phyloP scores from a whole-genome alignment of 2,329 filamentous ascomycete genomes.

The Diaporthe ilicicola region DNA sequence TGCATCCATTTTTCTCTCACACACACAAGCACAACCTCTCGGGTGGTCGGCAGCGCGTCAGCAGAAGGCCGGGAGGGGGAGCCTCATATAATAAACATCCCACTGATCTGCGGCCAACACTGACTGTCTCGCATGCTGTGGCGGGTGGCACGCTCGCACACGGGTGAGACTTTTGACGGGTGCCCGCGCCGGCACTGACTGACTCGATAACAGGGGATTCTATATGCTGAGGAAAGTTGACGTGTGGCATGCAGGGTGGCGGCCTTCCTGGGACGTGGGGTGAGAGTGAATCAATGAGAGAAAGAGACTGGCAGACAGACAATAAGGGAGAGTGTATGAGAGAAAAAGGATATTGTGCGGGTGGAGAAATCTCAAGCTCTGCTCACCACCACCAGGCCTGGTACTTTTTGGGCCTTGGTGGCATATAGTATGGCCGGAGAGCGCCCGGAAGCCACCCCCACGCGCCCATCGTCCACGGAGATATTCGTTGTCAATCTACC shows the following conservation, averaged over 20 bases:
- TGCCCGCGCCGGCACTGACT: slow-evolving; percentile 23
- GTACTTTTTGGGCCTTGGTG: not conserved
- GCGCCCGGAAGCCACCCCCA: slow-evolving; percentile 22
- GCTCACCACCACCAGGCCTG: not conserved
- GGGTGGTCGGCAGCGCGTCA: not conserved
- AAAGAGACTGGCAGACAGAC: not conserved
- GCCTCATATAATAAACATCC: slow-evolving; percentile 4
- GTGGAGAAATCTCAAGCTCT: not conserved
- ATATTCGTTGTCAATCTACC: not conserved
- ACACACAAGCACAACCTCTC: not conserved
- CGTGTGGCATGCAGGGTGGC: not conserved
- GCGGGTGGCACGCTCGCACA: slow-evolving; percentile 4
- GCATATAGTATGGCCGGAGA: not conserved
- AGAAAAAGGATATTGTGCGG: not conserved
- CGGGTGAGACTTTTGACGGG: slow-evolving; percentile 27
- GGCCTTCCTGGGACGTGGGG: not conserved
- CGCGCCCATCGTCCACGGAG: slow-evolving; percentile 1
- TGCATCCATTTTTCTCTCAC: not conserved
- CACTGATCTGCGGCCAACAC: not conserved
- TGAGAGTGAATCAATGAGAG: not conserved
- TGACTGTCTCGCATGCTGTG: not conserved
- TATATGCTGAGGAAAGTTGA: not conserved
- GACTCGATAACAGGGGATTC: not conserved
- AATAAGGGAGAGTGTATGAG: no score
- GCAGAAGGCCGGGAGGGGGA: not conserved